phyloP scores from a whole-genome alignment of 2,329 filamentous ascomycete genomes.

The Aureobasidium sp. region DNA sequence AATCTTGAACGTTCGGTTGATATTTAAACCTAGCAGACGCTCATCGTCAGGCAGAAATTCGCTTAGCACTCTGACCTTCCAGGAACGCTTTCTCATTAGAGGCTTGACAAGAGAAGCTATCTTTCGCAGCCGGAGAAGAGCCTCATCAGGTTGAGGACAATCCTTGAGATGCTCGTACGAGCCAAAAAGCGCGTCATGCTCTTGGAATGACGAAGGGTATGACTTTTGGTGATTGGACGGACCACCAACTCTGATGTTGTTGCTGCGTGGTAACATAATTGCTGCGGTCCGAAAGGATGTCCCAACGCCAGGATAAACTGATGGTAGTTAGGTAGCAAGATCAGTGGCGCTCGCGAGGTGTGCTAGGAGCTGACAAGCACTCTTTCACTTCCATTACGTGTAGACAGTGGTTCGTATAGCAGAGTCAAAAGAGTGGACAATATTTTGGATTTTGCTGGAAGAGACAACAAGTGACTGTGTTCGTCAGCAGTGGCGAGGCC shows the following conservation, averaged over 20 bases:
- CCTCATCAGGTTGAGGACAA: slow-evolving; percentile 38
- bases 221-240: slow-evolving; percentile 28
- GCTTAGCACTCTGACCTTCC: slow-evolving; percentile 69
- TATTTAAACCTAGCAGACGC: slow-evolving; percentile 72
- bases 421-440: background rate
- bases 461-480: background rate
- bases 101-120: slow-evolving; percentile 87
- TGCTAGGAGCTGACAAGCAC: background rate
- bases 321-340: background rate
- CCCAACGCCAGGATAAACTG: too few species aligned
- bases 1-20: slow-evolving; percentile 70
- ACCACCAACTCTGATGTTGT: slow-evolving; percentile 22
- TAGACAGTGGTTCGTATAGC: background rate
- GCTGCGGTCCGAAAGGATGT: background rate
- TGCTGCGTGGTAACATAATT: background rate
- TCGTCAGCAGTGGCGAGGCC: slow-evolving; percentile 13
- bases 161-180: slow-evolving; percentile 44
- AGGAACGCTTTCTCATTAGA: slow-evolving; percentile 81
- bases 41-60: slow-evolving; percentile 77
- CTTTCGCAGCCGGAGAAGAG: slow-evolving; percentile 61
- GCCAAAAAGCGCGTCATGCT: slow-evolving; percentile 43
- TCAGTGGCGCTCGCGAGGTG: background rate
- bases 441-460: background rate
- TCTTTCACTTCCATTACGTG: background rate
- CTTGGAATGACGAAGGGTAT: slow-evolving; percentile 33